Conservation (phyloP, 2,329 filamentous ascomycete genomes). For the Hypomyces perniciosus region DNA sequence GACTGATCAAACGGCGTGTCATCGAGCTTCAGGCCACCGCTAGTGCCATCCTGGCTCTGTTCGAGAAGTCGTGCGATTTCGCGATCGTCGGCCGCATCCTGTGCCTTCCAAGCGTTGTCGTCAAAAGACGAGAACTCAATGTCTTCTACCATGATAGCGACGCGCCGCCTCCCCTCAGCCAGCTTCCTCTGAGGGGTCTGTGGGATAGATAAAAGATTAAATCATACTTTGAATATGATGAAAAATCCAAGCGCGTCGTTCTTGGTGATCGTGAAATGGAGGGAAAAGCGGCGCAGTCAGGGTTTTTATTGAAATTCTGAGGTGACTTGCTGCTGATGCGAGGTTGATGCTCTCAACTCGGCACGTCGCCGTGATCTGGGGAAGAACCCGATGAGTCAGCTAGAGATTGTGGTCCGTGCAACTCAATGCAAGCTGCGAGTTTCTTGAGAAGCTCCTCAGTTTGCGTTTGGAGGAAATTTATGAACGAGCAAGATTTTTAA, state of each 20-base stretch:
- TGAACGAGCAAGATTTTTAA: too few species aligned
- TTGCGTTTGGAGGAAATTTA: too few species aligned
- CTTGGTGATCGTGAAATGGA: background rate
- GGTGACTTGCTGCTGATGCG: background rate
- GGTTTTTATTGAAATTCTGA: background rate
- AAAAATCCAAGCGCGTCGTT: background rate
- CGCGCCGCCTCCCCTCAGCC: slow-evolving; percentile 19
- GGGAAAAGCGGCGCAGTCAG: background rate
- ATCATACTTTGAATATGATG: slow-evolving; percentile 20
- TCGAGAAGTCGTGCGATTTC: slow-evolving; percentile 41
- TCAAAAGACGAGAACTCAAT: slow-evolving; percentile 30
- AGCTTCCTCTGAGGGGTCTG: slow-evolving; percentile 20
- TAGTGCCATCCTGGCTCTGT: slow-evolving; percentile 34
- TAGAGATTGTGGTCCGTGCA: background rate
- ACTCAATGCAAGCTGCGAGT: background rate
- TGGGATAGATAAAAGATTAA: slow-evolving; percentile 15
- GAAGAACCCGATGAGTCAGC: too few species aligned
- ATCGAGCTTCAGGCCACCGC: slow-evolving; percentile 37
- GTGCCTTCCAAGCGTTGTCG: slow-evolving; percentile 33
- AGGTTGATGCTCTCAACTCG: background rate
- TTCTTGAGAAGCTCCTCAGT: too few species aligned
- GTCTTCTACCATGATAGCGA: slow-evolving; percentile 28
- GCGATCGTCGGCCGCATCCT: slow-evolving; percentile 44
- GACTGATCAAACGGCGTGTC: slow-evolving; percentile 50
- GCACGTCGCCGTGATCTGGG: background rate